A percentile compares a stretch with the other conserved stretches of the same genome.
Conservation (phyloP, 805 yeast genomes). For the Saturnispora serradocipensis region DNA sequence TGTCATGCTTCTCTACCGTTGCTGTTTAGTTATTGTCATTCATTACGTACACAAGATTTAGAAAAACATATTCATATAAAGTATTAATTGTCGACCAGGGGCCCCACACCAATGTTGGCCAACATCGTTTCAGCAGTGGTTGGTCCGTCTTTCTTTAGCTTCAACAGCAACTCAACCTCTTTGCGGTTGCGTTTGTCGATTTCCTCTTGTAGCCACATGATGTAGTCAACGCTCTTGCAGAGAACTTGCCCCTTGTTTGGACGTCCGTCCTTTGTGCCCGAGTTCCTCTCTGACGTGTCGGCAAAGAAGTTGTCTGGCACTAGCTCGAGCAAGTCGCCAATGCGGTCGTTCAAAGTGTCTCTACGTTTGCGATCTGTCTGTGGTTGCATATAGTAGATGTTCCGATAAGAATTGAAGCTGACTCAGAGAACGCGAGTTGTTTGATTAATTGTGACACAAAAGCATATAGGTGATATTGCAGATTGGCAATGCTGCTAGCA, state of each 20-base stretch:
- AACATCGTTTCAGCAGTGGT: conserved; percentile 76
- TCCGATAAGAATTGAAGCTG: neutral
- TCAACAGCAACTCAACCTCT: conserved; percentile 65
- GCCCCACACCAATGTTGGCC: conserved; percentile 77
- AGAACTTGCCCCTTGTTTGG: conserved; percentile 80
- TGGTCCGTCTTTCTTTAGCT: conserved; percentile 29
- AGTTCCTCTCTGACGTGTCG: conserved; percentile 36
- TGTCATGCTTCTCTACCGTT: no score
- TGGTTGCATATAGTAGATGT: neutral
- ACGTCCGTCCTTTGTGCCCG: conserved; percentile 75
- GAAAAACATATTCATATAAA: neutral
- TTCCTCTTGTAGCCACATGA: conserved; percentile 53
- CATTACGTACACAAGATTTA: neutral
- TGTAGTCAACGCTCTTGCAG: conserved; percentile 66
- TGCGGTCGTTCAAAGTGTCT: conserved; percentile 50
- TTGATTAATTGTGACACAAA: neutral
- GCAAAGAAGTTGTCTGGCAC: conserved; percentile 30
- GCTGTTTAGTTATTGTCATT: neutral
- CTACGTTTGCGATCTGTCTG: conserved; percentile 36
- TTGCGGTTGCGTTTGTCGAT: conserved; percentile 72
- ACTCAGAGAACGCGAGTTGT: neutral
- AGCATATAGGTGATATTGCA: neutral
- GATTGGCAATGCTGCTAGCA: no score
- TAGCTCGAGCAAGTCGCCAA: conserved; percentile 36
- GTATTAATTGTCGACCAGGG: conserved; percentile 38